A percentile compares a stretch with the other conserved stretches of the same genome.
Evolutionary conservation across 108 stramenopile genomes (phyloP).

Genomic region (Skeletonema tropicum): DNA sequence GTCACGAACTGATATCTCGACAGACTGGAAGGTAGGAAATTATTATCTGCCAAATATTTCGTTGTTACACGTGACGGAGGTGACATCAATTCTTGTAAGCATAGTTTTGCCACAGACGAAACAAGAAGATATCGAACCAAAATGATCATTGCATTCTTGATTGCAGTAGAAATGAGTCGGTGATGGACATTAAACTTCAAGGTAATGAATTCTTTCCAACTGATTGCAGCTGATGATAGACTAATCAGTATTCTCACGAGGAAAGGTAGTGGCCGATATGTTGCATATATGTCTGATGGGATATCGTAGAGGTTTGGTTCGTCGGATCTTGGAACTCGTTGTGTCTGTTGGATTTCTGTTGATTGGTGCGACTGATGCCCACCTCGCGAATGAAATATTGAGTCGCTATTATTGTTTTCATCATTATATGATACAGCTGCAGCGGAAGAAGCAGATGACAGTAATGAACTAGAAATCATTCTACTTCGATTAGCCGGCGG

Average conservation of each 20-base stretch:
- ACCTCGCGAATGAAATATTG: background rate
- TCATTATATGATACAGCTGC: background rate
- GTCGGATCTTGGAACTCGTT: conserved; percentile 30
- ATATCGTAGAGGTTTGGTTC: conserved; percentile 67
- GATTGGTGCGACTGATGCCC: conserved; percentile 19
- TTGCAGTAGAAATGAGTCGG: conserved; percentile 56
- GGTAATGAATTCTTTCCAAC: conserved; percentile 6
- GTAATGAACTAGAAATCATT: background rate
- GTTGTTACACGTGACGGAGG: conserved; percentile 68
- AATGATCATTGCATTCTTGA: background rate
- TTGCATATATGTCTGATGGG: conserved; percentile 50
- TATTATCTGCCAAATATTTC: conserved; percentile 44
- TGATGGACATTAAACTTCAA: conserved; percentile 72
- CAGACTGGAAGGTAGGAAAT: conserved; percentile 59
- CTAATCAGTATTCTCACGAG: conserved; percentile 27
- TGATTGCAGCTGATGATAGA: conserved; percentile 18
- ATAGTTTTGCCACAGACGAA: conserved; percentile 22
- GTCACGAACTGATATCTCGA: conserved; percentile 57
- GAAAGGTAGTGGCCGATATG: conserved; percentile 58
- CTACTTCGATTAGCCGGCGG: background rate
- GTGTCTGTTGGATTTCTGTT: conserved; percentile 8
- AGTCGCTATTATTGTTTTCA: background rate
- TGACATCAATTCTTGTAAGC: conserved; percentile 61
- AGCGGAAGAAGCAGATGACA: background rate
- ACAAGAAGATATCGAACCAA: conserved; percentile 26